Base-by-base conservation (phyloP, 75 land plant genomes). In the Adiantum capillusveneris region DNA sequence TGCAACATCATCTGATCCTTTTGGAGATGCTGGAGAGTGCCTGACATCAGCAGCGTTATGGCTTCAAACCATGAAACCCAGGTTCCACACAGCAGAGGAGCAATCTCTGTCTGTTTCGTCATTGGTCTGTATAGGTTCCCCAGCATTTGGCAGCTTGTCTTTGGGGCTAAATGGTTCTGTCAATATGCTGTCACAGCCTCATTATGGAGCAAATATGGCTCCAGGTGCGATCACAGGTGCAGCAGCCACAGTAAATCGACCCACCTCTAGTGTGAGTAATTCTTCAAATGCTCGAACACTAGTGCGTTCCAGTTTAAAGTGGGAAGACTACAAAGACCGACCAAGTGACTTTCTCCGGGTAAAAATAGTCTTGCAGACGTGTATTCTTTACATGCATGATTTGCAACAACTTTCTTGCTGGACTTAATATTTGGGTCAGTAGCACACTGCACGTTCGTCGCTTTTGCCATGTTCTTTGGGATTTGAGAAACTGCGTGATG, bases 31-130 rank as follows among this genome's bases (percentile, higher is more conserved):
- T 0, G 66, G 74, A 17, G 73, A 74, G 30, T 68, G 65, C 41
- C 21, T 69, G 44, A 57, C 66, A 28, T 74, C 76, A 1, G 66
- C 76, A 20, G 73, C 74, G 19, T 21, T 57, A 18, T 74, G 76
- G 76, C 43, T 74, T 28, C 73, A 69, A 27, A 62, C 73, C 1
- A 61, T 74, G 76, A 74, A 69, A 50, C 53, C 74, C 13, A 34
- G 72, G 42, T n/a, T 70, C 28, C 73, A 73, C 37, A 28, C 50
- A 46, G 71, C 51, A n/a, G 76, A 36, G 27, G 76, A 62, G 24
- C 42, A 21, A 30, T 48, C 31, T n/a, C 37, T 60, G 29, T 24
- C 71, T 11, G 29, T 55, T 14, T 34, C 70, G 26, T 44, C 69
- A 27, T 57, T 52, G 34, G 13, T 66, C 22, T 44, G 64, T 18